Percentiles rank a stretch among this genome's conserved stretches.
Conservation (phyloP, 208 protist genomes). For the Wallacemonas sp. region DNA sequence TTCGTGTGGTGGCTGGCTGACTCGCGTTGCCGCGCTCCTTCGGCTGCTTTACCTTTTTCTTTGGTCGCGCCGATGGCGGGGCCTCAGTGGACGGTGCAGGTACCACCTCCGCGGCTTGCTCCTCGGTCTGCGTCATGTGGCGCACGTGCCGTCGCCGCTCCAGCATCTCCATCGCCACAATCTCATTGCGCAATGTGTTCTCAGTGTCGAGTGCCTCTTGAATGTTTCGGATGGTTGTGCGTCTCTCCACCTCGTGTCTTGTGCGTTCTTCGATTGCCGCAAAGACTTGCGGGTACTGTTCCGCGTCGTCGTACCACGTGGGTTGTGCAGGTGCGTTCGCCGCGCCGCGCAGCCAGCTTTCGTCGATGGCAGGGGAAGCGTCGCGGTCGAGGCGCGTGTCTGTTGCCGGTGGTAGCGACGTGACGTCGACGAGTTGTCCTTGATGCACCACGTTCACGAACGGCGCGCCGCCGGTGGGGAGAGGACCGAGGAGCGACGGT, state of each 20-base stretch:
- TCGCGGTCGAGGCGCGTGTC: not conserved
- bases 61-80: too few relatives aligned
- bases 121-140: not conserved
- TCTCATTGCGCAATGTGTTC: conserved; percentile 14
- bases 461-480: not conserved
- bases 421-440: conserved; percentile 3
- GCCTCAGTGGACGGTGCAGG: not conserved
- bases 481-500: not conserved
- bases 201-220: conserved; percentile 29
- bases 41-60: too few relatives aligned
- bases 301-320: too few relatives aligned
- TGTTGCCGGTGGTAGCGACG: not conserved
- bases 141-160: not conserved
- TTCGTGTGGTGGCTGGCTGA: not conserved
- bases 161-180: conserved; percentile 17
- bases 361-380: not conserved
- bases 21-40: too few relatives aligned
- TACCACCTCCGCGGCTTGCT: not conserved
- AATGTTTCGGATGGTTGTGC: conserved; percentile 20
- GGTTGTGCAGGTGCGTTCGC: too few relatives aligned
- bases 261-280: not conserved
- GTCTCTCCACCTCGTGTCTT: conserved; percentile 9
- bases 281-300: not conserved
- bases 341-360: too few relatives aligned
- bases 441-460: conserved; percentile 17